Evolutionary conservation across 2,329 filamentous ascomycete genomes (phyloP).

Genomic region (Malbranchea zuffiana): DNA sequence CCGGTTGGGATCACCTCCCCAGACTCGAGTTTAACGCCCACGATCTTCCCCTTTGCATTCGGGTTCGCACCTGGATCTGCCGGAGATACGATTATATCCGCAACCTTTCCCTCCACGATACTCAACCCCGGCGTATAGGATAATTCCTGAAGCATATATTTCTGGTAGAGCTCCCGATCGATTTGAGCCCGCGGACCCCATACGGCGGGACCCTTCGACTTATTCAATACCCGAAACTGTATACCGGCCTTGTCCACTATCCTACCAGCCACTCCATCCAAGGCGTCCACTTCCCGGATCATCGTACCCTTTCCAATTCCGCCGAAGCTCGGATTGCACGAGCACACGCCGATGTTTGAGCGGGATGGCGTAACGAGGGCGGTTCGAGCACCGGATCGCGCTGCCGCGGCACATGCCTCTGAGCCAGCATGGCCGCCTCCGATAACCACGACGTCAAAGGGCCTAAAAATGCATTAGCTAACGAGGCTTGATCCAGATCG

Average conservation of each 20-base stretch:
- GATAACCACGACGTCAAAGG: constrained; percentile 88
- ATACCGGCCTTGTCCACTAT: constrained; percentile 89
- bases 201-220: constrained; percentile 82
- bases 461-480: constrained; percentile 33
- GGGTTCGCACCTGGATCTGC: constrained; percentile 38
- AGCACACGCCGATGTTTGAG: constrained; percentile 86
- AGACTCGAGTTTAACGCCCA: constrained; percentile 74
- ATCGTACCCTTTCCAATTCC: constrained; percentile 99
- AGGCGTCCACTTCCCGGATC: constrained; percentile 83
- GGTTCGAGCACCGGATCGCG: constrained; percentile 76
- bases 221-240: constrained; percentile 86
- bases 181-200: constrained; percentile 97
- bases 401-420: constrained; percentile 85
- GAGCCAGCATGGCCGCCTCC: constrained; percentile 92
- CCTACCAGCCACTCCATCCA: constrained; percentile 78
- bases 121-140: constrained; percentile 64
- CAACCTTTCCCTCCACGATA: constrained; percentile 76
- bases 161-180: constrained; percentile 78
- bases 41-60: constrained; percentile 58
- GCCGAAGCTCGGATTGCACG: constrained; percentile 92
- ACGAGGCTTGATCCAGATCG: background rate
- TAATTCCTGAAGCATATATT: constrained; percentile 82
- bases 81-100: constrained; percentile 71
- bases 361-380: constrained; percentile 79
- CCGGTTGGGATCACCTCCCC: constrained; percentile 71